Base-by-base conservation (phyloP, 2,329 filamentous ascomycete species). In the Cladophialophora immunda region DNA sequence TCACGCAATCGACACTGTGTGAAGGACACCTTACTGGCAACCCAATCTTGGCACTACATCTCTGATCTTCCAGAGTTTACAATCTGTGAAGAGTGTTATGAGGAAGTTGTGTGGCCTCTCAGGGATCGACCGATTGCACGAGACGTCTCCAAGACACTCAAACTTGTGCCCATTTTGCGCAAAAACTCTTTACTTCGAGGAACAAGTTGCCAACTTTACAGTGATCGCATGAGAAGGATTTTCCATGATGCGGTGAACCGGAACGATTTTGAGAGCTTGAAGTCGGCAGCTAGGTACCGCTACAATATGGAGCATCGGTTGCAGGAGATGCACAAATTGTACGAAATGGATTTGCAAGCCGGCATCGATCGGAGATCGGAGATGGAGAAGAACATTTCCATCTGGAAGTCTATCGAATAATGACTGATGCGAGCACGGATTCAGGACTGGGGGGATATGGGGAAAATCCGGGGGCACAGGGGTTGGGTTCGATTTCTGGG, bases 1-100 rank as follows among this genome's bases (percentile, higher is more conserved):
- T 84, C 84, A 22, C 78, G 81, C 4, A 78, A 87, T 30, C 82
- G 85, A 2, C 87, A 92, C 75, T 96, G 92, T 75, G 81, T 82
- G 22, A 84, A 87, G 36, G 88, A 91, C 75, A 85, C 83, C n/a
- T 83, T 87, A 4, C 78, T 90, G 2, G 77, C 82, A n/a, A 85
- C 87, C 62, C 85, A 84, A 13, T 81, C 84, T 45, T 97, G 94
- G 94, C 89, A 96, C 77, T 89, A 86, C 63, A 92, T 96, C 77
- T 87, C 91, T 0, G 83, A 86, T 15, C 81, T 96, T 0, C 92
- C 91, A 0, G 87, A 93, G 56, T 88, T 97, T 73, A 93, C 91
- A 0, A 90, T 97, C 3, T 98, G 94, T 78, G 88, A 91, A 70
- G 92, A 94, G 77, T 98, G 94, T 77, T 97, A 91, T 76, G 87